Conservation (phyloP, 2,329 filamentous ascomycete species). For the Fusarium sp. region DNA sequence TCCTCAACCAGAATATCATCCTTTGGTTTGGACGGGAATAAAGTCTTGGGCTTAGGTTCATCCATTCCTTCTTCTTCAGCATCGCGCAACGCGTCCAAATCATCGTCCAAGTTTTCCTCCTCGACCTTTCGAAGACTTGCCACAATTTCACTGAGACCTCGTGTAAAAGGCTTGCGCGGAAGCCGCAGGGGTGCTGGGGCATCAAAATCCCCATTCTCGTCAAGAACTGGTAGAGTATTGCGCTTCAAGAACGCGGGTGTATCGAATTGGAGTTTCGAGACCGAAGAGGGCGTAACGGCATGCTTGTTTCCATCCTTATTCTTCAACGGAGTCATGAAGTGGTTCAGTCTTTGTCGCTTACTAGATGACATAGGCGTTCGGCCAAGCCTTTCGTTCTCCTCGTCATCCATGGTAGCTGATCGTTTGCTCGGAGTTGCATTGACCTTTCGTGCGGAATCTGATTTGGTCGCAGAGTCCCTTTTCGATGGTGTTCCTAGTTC, state of each 20-base stretch:
- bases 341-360: constrained; percentile 71
- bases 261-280: constrained; percentile 69
- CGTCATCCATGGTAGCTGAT: constrained; percentile 46
- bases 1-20: constrained; percentile 59
- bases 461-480: constrained; percentile 46
- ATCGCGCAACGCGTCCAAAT: constrained; percentile 79
- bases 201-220: constrained; percentile 66
- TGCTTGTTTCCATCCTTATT: constrained; percentile 55
- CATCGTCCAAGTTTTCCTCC: constrained; percentile 77
- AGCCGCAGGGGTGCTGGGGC: constrained; percentile 63
- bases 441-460: constrained; percentile 16
- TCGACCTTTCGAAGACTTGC: constrained; percentile 76
- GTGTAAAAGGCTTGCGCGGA: constrained; percentile 71
- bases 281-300: constrained; percentile 60
- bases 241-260: constrained; percentile 78
- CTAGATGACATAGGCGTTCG: constrained; percentile 66
- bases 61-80: constrained; percentile 65
- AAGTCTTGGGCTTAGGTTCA: constrained; percentile 35
- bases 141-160: constrained; percentile 80
- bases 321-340: constrained; percentile 74
- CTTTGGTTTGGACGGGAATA: constrained; percentile 42
- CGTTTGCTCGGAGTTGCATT: constrained; percentile 63
- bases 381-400: constrained; percentile 51
- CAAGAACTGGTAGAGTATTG: constrained; percentile 61
- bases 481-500: constrained; percentile 64